A percentile compares a stretch with the other conserved stretches of the same genome.
Evolutionary conservation across 768 basidiomycete genomes (phyloP).

Genomic region (Leccinum subgranulosum): DNA sequence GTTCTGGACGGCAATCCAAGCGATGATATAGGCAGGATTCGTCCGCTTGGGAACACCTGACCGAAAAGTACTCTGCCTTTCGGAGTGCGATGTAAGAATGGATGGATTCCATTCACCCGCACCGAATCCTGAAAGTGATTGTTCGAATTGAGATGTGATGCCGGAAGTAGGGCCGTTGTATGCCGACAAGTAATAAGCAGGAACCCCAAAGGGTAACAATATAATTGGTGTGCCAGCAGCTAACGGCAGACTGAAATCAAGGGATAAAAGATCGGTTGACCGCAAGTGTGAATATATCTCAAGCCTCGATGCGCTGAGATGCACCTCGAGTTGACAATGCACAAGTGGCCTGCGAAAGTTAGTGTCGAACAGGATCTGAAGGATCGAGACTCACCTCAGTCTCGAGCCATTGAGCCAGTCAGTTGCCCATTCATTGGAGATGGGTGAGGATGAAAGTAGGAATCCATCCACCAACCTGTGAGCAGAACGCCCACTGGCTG

Average conservation of each 20-base stretch:
- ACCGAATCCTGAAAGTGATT: slow-evolving; percentile 62
- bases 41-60: slow-evolving; percentile 15
- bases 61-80: slow-evolving; percentile 22
- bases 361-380: slow-evolving; percentile 7
- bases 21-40: slow-evolving; percentile 51
- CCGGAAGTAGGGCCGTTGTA: slow-evolving; percentile 67
- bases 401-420: slow-evolving; percentile 58
- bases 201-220: slow-evolving; percentile 66
- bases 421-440: slow-evolving; percentile 57
- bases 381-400: slow-evolving; percentile 38
- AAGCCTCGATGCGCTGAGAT: slow-evolving; percentile 45
- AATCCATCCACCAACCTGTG: slow-evolving; percentile 61
- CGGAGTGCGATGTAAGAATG: slow-evolving; percentile 7
- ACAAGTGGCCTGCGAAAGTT: slow-evolving; percentile 49
- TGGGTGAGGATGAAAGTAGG: slow-evolving; percentile 45
- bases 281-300: slow-evolving; percentile 63
- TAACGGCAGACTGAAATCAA: slow-evolving; percentile 40
- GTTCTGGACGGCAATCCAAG: slow-evolving; percentile 73
- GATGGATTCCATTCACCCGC: slow-evolving; percentile 46
- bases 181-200: slow-evolving; percentile 69
- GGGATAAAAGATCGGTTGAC: slow-evolving; percentile 55
- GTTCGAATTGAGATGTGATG: slow-evolving; percentile 59
- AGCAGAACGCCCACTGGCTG: slow-evolving; percentile 32
- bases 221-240: slow-evolving; percentile 63
- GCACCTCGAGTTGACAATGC: slow-evolving; percentile 58